Evolutionary conservation across 1,284 basidiomycete species (phyloP).

Genomic region (Malassezia psittaci): DNA sequence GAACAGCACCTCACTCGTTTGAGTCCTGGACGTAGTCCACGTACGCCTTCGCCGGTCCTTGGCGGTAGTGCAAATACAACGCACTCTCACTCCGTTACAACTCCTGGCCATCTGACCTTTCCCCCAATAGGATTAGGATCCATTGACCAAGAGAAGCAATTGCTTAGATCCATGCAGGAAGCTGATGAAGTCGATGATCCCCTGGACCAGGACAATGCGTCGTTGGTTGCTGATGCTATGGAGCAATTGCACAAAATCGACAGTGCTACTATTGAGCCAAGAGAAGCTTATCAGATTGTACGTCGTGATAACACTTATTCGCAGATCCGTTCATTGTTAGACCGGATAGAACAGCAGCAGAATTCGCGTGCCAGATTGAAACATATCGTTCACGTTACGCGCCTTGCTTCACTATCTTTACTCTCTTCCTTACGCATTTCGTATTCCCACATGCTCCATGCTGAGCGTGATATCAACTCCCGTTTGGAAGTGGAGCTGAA

Average conservation of each 20-base stretch:
- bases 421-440: conserved; percentile 36
- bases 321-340: neutral
- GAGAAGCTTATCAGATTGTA: too few relatives aligned
- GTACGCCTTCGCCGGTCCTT: conserved; percentile 39
- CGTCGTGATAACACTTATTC: neutral
- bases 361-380: conserved; percentile 1
- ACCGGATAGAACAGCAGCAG: conserved; percentile 10
- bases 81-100: neutral
- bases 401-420: conserved; percentile 39
- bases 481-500: conserved; percentile 42
- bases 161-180: conserved; percentile 29
- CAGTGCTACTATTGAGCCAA: neutral
- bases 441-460: conserved; percentile 31
- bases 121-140: conserved; percentile 31
- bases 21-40: conserved; percentile 4
- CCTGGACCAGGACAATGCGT: neutral
- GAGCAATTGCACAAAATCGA: neutral
- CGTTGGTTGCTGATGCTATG: conserved; percentile 19
- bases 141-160: conserved; percentile 32
- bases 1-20: too few relatives aligned
- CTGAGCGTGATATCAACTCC: conserved; percentile 28
- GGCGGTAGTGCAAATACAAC: conserved; percentile 17
- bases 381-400: conserved; percentile 18
- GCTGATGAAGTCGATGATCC: conserved; percentile 5
- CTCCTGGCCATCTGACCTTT: conserved; percentile 33